These are phyloP conservation scores for Danielia oregonensis DNA, from an alignment of 805 yeast genomes.

Conservation along the genomic window DNA sequence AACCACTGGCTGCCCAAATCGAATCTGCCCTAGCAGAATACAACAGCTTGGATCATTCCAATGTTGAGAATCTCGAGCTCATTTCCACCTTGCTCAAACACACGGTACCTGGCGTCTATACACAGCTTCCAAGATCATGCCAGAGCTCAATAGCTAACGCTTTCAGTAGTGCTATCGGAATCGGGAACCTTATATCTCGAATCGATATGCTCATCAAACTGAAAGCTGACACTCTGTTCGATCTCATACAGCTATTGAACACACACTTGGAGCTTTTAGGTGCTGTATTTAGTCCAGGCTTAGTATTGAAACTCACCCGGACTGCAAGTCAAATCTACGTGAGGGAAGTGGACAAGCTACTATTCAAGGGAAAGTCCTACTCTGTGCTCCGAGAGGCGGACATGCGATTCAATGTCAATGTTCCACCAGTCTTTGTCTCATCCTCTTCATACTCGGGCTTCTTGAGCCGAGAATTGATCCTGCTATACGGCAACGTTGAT, in stretches of 20 bases:
- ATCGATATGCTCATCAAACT: constrained; percentile 6
- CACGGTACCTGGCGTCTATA: constrained; percentile 32
- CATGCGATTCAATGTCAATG: constrained; percentile 7
- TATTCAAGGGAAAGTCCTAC: constrained; percentile 31
- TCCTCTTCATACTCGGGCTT: constrained; percentile 20
- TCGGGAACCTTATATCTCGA: constrained; percentile 27
- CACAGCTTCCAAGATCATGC: constrained; percentile 13
- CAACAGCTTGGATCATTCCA: constrained; percentile 20
- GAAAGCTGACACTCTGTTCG: constrained; percentile 12
- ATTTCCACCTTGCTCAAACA: constrained; percentile 24
- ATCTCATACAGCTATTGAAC: constrained; percentile 3
- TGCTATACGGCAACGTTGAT: constrained; percentile 8
- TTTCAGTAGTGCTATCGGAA: constrained; percentile 25
- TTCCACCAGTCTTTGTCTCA: constrained; percentile 12
- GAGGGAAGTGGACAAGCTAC: constrained; percentile 35
- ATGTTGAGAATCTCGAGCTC: constrained; percentile 12
- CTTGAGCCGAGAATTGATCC: constrained; percentile 18
- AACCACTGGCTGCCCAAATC: constrained; percentile 22
- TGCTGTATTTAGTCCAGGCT: constrained; percentile 14
- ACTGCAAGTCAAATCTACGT: neutral
- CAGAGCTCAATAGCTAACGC: constrained; percentile 7
- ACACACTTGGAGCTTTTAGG: constrained; percentile 12
- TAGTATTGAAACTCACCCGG: constrained; percentile 10
- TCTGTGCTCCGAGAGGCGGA: constrained; percentile 23
- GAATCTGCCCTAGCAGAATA: constrained; percentile 31